Conservation (phyloP, 2,329 filamentous ascomycete species). For the Lasiodiplodia hormozganensis region DNA sequence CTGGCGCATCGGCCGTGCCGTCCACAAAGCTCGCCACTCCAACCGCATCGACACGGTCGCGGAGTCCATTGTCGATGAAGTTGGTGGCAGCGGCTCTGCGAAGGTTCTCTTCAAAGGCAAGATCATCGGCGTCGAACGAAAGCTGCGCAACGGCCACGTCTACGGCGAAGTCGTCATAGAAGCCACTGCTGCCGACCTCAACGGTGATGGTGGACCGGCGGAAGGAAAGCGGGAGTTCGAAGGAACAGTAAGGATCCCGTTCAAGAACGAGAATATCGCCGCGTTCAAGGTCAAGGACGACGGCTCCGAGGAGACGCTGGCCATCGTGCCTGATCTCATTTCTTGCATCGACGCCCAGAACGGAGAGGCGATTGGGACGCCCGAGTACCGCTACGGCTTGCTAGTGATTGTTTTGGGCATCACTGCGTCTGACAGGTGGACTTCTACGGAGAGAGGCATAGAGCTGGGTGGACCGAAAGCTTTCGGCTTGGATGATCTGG, state of each 20-base stretch:
- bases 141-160: slow-evolving; percentile 49
- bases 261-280: slow-evolving; percentile 41
- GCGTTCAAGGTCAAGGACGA: slow-evolving; percentile 37
- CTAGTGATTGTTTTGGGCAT: slow-evolving; percentile 62
- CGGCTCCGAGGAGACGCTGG: slow-evolving; percentile 48
- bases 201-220: neutral
- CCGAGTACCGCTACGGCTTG: slow-evolving; percentile 62
- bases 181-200: slow-evolving; percentile 24
- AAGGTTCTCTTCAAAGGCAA: slow-evolving; percentile 54
- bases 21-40: slow-evolving; percentile 43
- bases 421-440: slow-evolving; percentile 63
- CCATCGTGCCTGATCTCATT: slow-evolving; percentile 52
- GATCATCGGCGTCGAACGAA: slow-evolving; percentile 53
- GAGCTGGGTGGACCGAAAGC: slow-evolving; percentile 59
- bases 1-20: slow-evolving; percentile 49
- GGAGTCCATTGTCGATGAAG: slow-evolving; percentile 50
- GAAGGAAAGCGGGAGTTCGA: slow-evolving; percentile 1
- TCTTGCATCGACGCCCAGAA: slow-evolving; percentile 55
- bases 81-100: slow-evolving; percentile 47
- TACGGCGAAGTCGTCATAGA: slow-evolving; percentile 51
- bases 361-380: slow-evolving; percentile 59
- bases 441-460: slow-evolving; percentile 55
- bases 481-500: slow-evolving; percentile 57
- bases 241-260: slow-evolving; percentile 34
- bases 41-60: slow-evolving; percentile 47